Evolutionary conservation across 208 protist genomes (phyloP).

Genomic region (Leptomonas seymouri): DNA sequence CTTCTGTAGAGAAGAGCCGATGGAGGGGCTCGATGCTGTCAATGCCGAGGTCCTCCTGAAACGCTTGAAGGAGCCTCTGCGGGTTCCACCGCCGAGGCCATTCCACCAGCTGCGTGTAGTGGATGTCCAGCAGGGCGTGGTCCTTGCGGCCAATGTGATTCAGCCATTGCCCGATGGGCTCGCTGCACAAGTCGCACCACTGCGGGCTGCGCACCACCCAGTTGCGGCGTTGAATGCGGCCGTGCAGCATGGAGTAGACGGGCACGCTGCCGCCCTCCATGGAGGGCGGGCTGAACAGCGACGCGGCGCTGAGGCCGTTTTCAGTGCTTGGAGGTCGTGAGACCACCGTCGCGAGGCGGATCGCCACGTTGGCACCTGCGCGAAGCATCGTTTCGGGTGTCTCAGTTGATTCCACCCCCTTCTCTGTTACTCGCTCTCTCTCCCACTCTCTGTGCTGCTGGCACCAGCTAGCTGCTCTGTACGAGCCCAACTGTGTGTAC

Average conservation of each 20-base stretch:
- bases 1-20: slow-evolving; percentile 48
- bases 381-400: slow-evolving; percentile 8
- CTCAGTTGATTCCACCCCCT: too few species aligned
- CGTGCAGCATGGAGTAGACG: slow-evolving; percentile 85
- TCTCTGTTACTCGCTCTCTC: too few species aligned
- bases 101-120: slow-evolving; percentile 86
- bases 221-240: slow-evolving; percentile 83
- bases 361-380: not conserved
- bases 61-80: slow-evolving; percentile 51
- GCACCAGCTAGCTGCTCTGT: too few species aligned
- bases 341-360: too few species aligned
- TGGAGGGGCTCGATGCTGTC: slow-evolving; percentile 58
- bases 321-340: too few species aligned
- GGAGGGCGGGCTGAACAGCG: slow-evolving; percentile 56
- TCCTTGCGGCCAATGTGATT: slow-evolving; percentile 91
- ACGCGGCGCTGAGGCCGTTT: not conserved
- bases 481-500: too few species aligned
- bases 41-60: slow-evolving; percentile 62
- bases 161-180: slow-evolving; percentile 85
- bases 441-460: too few species aligned
- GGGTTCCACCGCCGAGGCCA: slow-evolving; percentile 85
- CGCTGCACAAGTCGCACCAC: slow-evolving; percentile 92
- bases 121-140: slow-evolving; percentile 87
- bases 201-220: slow-evolving; percentile 83
- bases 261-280: slow-evolving; percentile 87